Evolutionary conservation across 768 basidiomycete species (phyloP), one percentile per base, ranked within the genome.

Genomic region (Serendipita sp.): DNA sequence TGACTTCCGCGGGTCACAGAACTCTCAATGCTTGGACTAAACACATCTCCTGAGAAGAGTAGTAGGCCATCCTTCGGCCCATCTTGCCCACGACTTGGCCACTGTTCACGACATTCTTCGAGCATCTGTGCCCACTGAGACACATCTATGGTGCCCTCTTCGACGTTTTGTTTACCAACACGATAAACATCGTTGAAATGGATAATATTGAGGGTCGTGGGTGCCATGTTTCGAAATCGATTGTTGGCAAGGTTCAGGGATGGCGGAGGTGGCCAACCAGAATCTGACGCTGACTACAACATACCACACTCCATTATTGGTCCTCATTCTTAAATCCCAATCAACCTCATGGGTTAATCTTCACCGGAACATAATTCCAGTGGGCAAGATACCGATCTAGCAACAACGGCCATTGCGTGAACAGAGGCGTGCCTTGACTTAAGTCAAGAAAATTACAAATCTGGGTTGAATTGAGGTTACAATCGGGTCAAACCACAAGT

Each of bases 1-100:
- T 92, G 91, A 69, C 86, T 89, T 54, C 91, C 91, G 72, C 91
- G 78, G 3, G 91, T 92, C 41, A 95, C 85, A 3, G 88, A 85
- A 68, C 86, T 89, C 74, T 94, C 92, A 0, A 89, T 79, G 1
- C 87, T 89, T 0, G 91, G 92, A 28, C 87, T 85, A 72, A 94
- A 94, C 10, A 91, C 77, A 73, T 95, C 92, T 5, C 92, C 92
- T 41, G 89, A 92, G 74, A 94, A 96, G 3, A 96, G 74, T 0
- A 86, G 78, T 5, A 96, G 76, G 0, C 91, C 91, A 69, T 91
- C 86, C 68, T 77, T 78, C 56, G 76, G 74, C 3, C 81, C 80
- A 67, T 83, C 73, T 64, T 72, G 47, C 38, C 13, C 38, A 65
- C 76, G 69, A 41, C 75, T 68, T 3, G 74, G 68, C 88, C 88